Conservation (phyloP, 768 basidiomycete species). For the Butyriboletus loyo region DNA sequence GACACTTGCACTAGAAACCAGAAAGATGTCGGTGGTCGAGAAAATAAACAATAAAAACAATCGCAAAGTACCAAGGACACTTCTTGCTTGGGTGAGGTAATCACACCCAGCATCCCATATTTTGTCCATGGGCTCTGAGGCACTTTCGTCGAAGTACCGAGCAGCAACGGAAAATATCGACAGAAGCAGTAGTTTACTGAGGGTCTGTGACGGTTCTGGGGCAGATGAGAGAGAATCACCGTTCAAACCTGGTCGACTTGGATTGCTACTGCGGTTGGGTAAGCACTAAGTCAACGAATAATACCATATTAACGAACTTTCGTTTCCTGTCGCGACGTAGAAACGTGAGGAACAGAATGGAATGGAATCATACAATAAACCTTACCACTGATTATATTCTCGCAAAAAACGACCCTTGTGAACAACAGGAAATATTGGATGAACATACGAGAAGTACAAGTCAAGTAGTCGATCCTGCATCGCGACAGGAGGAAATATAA, state of each 20-base stretch:
- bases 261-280: conserved; percentile 32
- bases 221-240: conserved; percentile 9
- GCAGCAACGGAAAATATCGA: conserved; percentile 82
- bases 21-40: conserved; percentile 1
- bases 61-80: conserved; percentile 53
- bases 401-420: conserved; percentile 67
- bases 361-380: neutral
- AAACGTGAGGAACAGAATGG: conserved; percentile 1
- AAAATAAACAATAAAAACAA: neutral
- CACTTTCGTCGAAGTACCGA: conserved; percentile 55
- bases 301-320: conserved; percentile 13
- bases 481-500: conserved; percentile 56
- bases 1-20: conserved; percentile 52
- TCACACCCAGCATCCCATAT: conserved; percentile 70
- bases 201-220: conserved; percentile 55
- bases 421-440: conserved; percentile 81
- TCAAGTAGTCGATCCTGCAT: conserved; percentile 67
- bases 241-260: conserved; percentile 30
- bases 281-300: conserved; percentile 6
- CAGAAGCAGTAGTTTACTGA: conserved; percentile 68
- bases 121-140: conserved; percentile 47
- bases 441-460: conserved; percentile 80
- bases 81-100: conserved; percentile 60
- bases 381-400: conserved; percentile 57
- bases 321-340: conserved; percentile 20